A percentile compares a stretch with the other conserved stretches of the same genome.
Conservation (phyloP, 495 filamentous ascomycete species). For the Venustampulla echinocandica region DNA sequence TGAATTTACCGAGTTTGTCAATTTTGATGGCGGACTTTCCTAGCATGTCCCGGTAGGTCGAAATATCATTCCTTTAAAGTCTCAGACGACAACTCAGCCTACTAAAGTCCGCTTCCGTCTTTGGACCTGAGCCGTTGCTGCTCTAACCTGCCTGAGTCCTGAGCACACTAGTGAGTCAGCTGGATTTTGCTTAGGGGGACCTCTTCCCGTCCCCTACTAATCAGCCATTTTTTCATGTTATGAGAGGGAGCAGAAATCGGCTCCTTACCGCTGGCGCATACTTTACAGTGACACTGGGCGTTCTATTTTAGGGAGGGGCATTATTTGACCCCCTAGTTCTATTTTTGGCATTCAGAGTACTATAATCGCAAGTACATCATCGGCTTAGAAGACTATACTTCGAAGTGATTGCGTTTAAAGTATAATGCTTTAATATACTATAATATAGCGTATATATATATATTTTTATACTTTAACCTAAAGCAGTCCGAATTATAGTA, state of each 20-base stretch:
- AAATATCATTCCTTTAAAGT: no score
- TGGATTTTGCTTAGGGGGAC: neutral
- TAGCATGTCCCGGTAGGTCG: no score
- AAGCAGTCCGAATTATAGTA: slow-evolving; percentile 15
- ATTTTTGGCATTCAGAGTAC: slow-evolving; percentile 17
- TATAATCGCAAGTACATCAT: slow-evolving; percentile 17
- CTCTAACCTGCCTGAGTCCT: slow-evolving; percentile 2
- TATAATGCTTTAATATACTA: slow-evolving; percentile 18
- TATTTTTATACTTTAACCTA: slow-evolving; percentile 20
- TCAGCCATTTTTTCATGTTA: neutral
- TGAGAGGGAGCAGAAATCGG: neutral
- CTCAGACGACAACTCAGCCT: neutral
- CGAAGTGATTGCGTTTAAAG: slow-evolving; percentile 13
- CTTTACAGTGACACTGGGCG: neutral
- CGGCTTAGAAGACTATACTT: slow-evolving; percentile 15
- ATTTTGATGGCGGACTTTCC: no score
- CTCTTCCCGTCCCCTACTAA: neutral
- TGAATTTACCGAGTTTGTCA: no score
- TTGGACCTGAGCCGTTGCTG: neutral
- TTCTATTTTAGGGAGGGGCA: neutral
- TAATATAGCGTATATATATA: slow-evolving; percentile 12
- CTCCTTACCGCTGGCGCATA: neutral
- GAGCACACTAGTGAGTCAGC: neutral
- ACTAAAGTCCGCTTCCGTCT: slow-evolving; percentile 1
- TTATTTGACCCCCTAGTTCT: neutral